These are phyloP conservation scores for Limnanthes douglasii DNA, from an alignment of 345 rosid genomes.

Conservation along the genomic window DNA sequence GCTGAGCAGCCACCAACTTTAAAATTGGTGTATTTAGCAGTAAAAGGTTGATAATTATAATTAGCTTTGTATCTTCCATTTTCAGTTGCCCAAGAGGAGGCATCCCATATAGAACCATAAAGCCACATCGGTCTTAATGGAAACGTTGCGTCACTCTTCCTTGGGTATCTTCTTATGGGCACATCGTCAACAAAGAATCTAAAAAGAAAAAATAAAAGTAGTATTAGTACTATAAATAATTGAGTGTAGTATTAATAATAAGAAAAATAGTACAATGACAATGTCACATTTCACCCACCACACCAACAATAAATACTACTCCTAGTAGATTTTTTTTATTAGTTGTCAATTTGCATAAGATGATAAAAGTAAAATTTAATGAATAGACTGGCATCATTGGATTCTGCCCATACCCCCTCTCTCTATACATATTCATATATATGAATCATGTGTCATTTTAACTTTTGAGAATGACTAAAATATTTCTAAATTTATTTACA, in stretches of 20 bases:
- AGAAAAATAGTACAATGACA: too few relatives aligned
- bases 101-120: slow-evolving; percentile 98
- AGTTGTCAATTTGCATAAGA: too few relatives aligned
- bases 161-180: slow-evolving; percentile 85
- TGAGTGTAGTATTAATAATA: too few relatives aligned
- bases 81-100: slow-evolving; percentile 96
- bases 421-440: too few relatives aligned
- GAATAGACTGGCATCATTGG: too few relatives aligned
- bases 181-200: slow-evolving; percentile 94
- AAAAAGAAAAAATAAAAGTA: slow-evolving; percentile 1
- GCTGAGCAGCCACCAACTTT: slow-evolving; percentile 74
- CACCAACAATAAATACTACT: not conserved
- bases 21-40: slow-evolving; percentile 59
- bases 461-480: too few relatives aligned
- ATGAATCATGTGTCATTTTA: too few relatives aligned
- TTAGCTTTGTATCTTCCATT: slow-evolving; percentile 93
- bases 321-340: too few relatives aligned
- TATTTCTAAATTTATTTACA: too few relatives aligned
- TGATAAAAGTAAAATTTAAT: too few relatives aligned
- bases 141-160: slow-evolving; percentile 57
- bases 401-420: too few relatives aligned
- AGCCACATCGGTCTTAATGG: slow-evolving; percentile 95
- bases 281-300: not conserved
- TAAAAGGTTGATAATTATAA: slow-evolving; percentile 76
- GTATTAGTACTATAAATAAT: too few relatives aligned